Base-by-base conservation (phyloP, 2,329 filamentous ascomycete genomes). In the Laburnicola sp. region DNA sequence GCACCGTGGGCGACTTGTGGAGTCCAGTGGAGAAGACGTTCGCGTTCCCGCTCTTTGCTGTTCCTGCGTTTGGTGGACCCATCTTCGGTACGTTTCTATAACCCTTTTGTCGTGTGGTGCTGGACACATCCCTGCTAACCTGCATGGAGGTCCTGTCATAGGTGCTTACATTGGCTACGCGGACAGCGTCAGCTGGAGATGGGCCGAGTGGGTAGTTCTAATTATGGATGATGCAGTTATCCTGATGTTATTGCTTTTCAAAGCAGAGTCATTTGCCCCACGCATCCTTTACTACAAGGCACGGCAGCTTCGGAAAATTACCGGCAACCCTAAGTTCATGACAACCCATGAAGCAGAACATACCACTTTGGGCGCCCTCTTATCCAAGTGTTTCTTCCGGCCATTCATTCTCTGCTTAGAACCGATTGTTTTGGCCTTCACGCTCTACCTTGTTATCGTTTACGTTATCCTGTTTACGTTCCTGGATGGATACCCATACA, bases 391-490 rank as follows among this genome's bases (percentile, higher is more conserved):
- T 22, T 25, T 39, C 8, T 6, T 22, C 8, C 69, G 78, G 3
- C 77, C 78, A 0, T 74, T 76, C 44, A 58, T 74, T 4, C 73
- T 80, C 16, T 59, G 64, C 26, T 31, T 22, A 28, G 62, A 66
- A 2, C 78, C 78, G 0, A 78, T 81, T 53, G 74, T 82, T 36
- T 67, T 80, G 5, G 66, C 78, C 4, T 71, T 82, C 51, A 74
- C 76, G 0, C 43, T 82, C 0, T 84, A 83, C 50, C 72, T 83
- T 30, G 75, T 77, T 0, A 72, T 82, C 0, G 61, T 81, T 2
- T 84, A 84, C 53, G 78, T 81, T 21, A 72, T 82, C 0, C 66
- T 83, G 0, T 84, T 83, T 61, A 78, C 79, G 0, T 79, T 82
- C 45, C 73, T 83, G 3, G 74, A 78, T 2, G 80, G 80, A 1